These are phyloP conservation scores for Echinochloa phyllopogon DNA, from an alignment of 176 grass and related monocot genomes.

Conservation along the genomic window DNA sequence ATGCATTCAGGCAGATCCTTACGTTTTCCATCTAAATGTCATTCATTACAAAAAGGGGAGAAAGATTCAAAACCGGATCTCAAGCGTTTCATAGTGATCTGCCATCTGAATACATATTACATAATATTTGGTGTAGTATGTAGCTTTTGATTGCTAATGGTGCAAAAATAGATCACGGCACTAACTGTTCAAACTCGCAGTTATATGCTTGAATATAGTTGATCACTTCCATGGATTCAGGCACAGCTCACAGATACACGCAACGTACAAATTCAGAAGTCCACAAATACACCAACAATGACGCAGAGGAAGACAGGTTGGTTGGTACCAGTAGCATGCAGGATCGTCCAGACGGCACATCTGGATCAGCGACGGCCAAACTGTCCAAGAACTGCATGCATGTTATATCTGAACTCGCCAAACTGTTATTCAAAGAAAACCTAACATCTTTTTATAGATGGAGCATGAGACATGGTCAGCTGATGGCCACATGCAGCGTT, in stretches of 20 bases:
- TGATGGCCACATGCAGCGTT: slow-evolving; percentile 19
- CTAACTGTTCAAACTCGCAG: not conserved
- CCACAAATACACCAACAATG: not conserved
- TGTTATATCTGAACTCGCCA: not conserved
- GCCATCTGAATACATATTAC: not conserved
- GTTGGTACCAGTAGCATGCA: slow-evolving; percentile 19
- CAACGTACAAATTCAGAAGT: not conserved
- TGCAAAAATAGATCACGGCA: not conserved
- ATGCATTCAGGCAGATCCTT: not conserved
- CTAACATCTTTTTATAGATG: slow-evolving; percentile 29
- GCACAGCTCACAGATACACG: not conserved
- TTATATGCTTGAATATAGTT: not conserved
- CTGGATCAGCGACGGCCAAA: slow-evolving; percentile 29
- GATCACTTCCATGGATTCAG: not conserved
- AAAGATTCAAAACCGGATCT: not conserved
- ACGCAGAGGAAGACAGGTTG: slow-evolving; percentile 1
- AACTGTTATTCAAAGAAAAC: slow-evolving; percentile 25
- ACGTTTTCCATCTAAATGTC: not conserved
- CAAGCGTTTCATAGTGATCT: not conserved
- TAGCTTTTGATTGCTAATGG: not conserved
- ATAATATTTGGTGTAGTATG: not conserved
- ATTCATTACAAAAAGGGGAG: not conserved
- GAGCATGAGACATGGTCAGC: slow-evolving; percentile 23
- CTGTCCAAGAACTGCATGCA: slow-evolving; percentile 40
- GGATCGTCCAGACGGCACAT: slow-evolving; percentile 1